These are phyloP conservation scores for Epichloe bromicola DNA, from an alignment of 2,329 filamentous ascomycete genomes.

Conservation along the genomic window DNA sequence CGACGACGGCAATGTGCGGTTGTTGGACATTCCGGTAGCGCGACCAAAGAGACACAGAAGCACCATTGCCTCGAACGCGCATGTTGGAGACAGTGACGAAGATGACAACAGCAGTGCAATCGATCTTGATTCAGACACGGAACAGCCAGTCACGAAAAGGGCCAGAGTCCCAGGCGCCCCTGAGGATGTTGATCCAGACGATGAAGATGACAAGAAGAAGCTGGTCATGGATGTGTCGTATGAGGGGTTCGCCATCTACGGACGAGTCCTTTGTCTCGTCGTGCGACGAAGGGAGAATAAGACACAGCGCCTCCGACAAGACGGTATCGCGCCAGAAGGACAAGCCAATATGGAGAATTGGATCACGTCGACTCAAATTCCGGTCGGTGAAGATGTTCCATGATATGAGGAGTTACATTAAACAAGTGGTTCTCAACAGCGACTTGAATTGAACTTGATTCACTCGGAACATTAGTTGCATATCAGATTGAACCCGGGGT, in stretches of 20 bases:
- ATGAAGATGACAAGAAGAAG: conserved; percentile 75
- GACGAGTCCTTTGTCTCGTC: conserved; percentile 80
- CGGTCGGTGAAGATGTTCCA: conserved; percentile 23
- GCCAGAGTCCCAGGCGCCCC: conserved; percentile 19
- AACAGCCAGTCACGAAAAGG: conserved; percentile 33
- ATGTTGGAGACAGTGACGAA: conserved; percentile 16
- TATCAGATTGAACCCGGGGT: background rate
- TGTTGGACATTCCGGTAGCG: conserved; percentile 22
- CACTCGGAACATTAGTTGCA: background rate
- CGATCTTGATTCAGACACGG: conserved; percentile 26
- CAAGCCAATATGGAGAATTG: conserved; percentile 74
- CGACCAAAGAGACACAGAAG: conserved; percentile 19
- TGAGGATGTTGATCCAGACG: conserved; percentile 16
- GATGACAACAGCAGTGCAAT: conserved; percentile 22
- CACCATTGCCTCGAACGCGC: conserved; percentile 14
- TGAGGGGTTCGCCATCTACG: conserved; percentile 92
- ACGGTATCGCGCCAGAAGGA: conserved; percentile 28
- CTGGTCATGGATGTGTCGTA: conserved; percentile 74
- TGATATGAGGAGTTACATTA: conserved; percentile 8
- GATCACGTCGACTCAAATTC: conserved; percentile 67
- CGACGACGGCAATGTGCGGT: conserved; percentile 14
- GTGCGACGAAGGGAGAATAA: conserved; percentile 60
- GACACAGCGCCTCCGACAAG: conserved; percentile 19
- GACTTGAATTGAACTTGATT: too few relatives aligned
- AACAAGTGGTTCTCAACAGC: too few relatives aligned